Base-by-base conservation (phyloP, 352 stramenopile genomes). In the Pythium insidiosum region DNA sequence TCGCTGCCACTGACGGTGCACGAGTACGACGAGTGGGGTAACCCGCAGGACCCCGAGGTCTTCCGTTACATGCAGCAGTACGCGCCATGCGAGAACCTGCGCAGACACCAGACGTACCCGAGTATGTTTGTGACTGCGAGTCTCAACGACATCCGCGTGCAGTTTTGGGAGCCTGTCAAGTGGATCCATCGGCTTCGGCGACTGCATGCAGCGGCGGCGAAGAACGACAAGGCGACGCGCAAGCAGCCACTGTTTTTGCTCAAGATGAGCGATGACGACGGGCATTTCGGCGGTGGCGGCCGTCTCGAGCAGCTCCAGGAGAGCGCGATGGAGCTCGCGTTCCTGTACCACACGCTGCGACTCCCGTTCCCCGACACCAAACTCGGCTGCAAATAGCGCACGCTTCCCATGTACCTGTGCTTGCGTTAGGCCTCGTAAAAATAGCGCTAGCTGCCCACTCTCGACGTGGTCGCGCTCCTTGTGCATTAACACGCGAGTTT, bases 21-120 rank as follows among this genome's bases (percentile, higher is more conserved):
- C 53, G 88, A 97, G 61, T 96, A 95, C 45, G 84, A 96, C 38
- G 88, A 97, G 57, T 97, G 86, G 86, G 85, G 87, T 2, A 78
- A 96, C 42, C 77, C 78, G 11, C 30, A 12, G 13, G 64, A 81
- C 18, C 47, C 54, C 1, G 49, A 65, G 5, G 65, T 74, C 11
- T 55, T 56, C 22, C 59, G 68, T 16, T 93, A 90, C 59, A 92
- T 94, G 29, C 47, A 66, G 21, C 88, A 80, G n/a, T 94, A 93
- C 46, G 75, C 77, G 6, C 82, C 82, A 13, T 84, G 66, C 21
- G 74, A 83, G 31, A 94, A 94, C 53, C 47, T 94, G 29, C 59
- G 59, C 0, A 31, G 47, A 4, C 55, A 56, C 10, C 33, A 45
- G 1, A 47, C 49, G 18, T 92, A 88, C 42, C 82, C 82, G 15